These are phyloP conservation scores for Cucumis hystrix DNA, from an alignment of 306 rosid species.

Conservation along the genomic window DNA sequence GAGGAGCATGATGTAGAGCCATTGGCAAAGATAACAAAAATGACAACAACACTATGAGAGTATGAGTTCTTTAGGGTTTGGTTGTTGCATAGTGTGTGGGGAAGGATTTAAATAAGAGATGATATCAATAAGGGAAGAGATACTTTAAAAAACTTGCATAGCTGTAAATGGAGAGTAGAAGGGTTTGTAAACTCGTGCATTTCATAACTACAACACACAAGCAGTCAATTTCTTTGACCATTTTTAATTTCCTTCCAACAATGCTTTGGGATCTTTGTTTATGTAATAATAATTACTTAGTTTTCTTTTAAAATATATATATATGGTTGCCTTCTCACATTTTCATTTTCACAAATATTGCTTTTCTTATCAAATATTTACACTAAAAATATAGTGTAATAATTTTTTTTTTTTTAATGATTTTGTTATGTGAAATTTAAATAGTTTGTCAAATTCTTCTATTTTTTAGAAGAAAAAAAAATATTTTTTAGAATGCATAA, in stretches of 20 bases:
- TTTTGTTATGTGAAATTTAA: too few relatives aligned
- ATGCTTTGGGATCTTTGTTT: neutral
- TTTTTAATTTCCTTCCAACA: neutral
- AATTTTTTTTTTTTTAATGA: too few relatives aligned
- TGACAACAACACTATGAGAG: neutral
- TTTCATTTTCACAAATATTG: too few relatives aligned
- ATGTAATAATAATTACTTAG: too few relatives aligned
- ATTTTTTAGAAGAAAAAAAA: too few relatives aligned
- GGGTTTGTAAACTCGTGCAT: neutral
- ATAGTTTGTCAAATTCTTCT: too few relatives aligned
- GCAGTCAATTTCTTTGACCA: neutral
- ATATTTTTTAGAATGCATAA: too few relatives aligned
- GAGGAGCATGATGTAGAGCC: neutral
- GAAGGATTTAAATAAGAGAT: neutral
- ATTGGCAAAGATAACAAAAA: neutral
- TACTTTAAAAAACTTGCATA: neutral
- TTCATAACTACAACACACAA: neutral
- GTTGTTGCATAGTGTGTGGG: neutral
- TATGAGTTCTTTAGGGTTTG: neutral
- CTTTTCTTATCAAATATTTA: too few relatives aligned
- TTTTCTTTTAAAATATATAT: too few relatives aligned
- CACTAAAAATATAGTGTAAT: too few relatives aligned
- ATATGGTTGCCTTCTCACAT: too few relatives aligned
- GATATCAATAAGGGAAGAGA: too few relatives aligned
- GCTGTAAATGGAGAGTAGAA: neutral